These are phyloP conservation scores for Aspergillus pseudoviridinutans DNA, from an alignment of 2,329 filamentous ascomycete genomes.

Conservation along the genomic window DNA sequence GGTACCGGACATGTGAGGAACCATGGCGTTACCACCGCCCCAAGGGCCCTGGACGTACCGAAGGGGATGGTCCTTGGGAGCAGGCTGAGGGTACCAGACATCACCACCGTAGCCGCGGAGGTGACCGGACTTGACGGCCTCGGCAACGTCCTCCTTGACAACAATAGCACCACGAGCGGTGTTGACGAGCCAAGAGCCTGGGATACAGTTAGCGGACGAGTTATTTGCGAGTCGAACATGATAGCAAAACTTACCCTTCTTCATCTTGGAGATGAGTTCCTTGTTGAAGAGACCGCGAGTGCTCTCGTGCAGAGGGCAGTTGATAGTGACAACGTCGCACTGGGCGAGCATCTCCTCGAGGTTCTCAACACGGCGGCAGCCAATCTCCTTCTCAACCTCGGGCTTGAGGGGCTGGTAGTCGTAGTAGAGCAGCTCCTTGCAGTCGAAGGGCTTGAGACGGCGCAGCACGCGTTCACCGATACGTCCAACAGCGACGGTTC, in stretches of 20 bases:
- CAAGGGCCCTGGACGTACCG: conserved; percentile 91
- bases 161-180: conserved; percentile 98
- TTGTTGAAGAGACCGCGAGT: conserved; percentile 97
- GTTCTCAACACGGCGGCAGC: conserved; percentile 79
- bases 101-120: conserved; percentile 49
- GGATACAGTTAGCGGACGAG: conserved; percentile 6
- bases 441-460: conserved; percentile 95
- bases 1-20: conserved; percentile 97
- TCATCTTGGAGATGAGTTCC: conserved; percentile 98
- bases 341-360: conserved; percentile 92
- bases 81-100: conserved; percentile 93
- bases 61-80: conserved; percentile 86
- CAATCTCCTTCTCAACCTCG: conserved; percentile 92
- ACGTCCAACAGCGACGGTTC: conserved; percentile 93
- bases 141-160: conserved; percentile 98
- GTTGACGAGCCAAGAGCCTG: conserved; percentile 94
- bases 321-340: conserved; percentile 98
- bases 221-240: not conserved
- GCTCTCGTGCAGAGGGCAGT: conserved; percentile 99
- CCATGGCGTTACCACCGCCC: conserved; percentile 97
- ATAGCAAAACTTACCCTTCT: conserved; percentile 63
- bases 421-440: conserved; percentile 99
- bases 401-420: conserved; percentile 92
- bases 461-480: conserved; percentile 97
- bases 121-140: conserved; percentile 85